Evolutionary conservation across 148 eudicot genomes (phyloP).

Genomic region (Rhododendron molle): DNA sequence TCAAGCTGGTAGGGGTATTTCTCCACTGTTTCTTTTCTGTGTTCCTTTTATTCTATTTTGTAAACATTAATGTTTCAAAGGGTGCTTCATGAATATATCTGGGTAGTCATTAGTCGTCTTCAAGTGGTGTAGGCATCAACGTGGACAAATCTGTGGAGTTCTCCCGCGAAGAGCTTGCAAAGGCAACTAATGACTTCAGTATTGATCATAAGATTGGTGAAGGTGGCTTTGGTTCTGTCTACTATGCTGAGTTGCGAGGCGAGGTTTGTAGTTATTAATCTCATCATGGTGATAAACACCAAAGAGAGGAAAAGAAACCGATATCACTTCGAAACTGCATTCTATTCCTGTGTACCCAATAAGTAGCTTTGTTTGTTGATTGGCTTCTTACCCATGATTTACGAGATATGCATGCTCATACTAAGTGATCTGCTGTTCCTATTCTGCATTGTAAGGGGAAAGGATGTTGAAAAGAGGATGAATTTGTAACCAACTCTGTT

Average conservation of each 20-base stretch:
- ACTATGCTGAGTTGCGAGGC: slow-evolving; percentile 55
- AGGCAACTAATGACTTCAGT: slow-evolving; percentile 49
- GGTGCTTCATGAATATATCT: neutral
- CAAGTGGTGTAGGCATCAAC: slow-evolving; percentile 27
- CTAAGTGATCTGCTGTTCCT: neutral
- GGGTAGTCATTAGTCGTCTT: slow-evolving; percentile 10
- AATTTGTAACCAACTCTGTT: neutral
- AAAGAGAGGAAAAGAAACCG: neutral
- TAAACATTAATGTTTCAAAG: neutral
- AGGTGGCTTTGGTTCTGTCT: slow-evolving; percentile 70
- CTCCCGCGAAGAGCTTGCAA: slow-evolving; percentile 50
- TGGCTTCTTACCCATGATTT: neutral
- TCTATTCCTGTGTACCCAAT: neutral
- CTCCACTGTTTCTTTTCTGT: neutral
- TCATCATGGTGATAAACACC: neutral
- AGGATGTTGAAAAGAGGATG: neutral
- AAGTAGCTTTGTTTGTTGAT: neutral
- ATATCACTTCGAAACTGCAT: neutral
- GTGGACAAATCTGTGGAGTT: slow-evolving; percentile 59
- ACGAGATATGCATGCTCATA: neutral
- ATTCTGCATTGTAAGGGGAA: neutral
- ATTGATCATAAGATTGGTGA: slow-evolving; percentile 51
- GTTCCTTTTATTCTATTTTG: neutral
- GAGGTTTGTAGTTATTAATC: slow-evolving; percentile 31
- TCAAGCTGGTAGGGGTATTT: neutral